Conservation (phyloP, 345 rosid species). For the Acer negundo region DNA sequence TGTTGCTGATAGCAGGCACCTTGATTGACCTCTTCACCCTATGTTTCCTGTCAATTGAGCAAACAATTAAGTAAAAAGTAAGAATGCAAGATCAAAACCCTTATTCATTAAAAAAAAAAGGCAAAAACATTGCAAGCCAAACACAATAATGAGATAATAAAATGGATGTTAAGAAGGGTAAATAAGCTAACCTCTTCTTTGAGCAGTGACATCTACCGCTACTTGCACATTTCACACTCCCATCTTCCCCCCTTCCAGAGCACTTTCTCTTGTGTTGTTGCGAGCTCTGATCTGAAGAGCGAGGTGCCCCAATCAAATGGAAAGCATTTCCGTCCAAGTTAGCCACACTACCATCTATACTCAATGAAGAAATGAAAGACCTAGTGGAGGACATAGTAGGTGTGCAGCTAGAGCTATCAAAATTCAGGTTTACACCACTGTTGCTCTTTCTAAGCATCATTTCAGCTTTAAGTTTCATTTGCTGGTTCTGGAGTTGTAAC, state of each 20-base stretch:
- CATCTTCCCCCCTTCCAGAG: conserved; percentile 65
- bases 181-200: conserved; percentile 61
- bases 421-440: conserved; percentile 66
- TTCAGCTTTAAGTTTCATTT: conserved; percentile 74
- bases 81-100: neutral
- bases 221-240: conserved; percentile 67
- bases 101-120: neutral
- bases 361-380: conserved; percentile 76
- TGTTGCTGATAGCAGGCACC: conserved; percentile 82
- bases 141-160: neutral
- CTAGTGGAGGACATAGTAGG: conserved; percentile 73
- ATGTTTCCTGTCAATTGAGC: conserved; percentile 54
- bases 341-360: conserved; percentile 74
- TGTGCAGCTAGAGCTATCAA: conserved; percentile 77
- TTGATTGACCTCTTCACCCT: conserved; percentile 74
- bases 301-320: conserved; percentile 56
- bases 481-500: conserved; percentile 53
- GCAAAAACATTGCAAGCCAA: neutral
- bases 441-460: conserved; percentile 64
- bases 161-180: neutral
- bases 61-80: conserved; percentile 17
- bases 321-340: conserved; percentile 58
- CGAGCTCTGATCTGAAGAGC: conserved; percentile 64
- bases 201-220: conserved; percentile 75
- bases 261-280: conserved; percentile 73